Conservation (phyloP, 495 filamentous ascomycete genomes). For the Penicillium verhagenii region DNA sequence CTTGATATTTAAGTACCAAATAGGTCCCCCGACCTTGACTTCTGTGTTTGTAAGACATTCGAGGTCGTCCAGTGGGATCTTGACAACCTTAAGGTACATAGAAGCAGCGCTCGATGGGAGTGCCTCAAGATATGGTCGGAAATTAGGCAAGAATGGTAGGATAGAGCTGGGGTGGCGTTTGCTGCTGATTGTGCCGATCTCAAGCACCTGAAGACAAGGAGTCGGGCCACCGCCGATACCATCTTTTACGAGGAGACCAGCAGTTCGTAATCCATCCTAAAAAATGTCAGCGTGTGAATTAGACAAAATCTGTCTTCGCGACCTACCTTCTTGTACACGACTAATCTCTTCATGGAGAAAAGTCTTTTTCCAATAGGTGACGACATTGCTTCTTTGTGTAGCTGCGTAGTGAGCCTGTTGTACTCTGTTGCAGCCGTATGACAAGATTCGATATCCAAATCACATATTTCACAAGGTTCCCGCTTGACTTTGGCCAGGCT, state of each 20-base stretch:
- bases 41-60: conserved; percentile 78
- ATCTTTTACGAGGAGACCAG: conserved; percentile 76
- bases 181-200: conserved; percentile 61
- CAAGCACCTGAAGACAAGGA: conserved; percentile 72
- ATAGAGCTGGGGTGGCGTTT: conserved; percentile 73
- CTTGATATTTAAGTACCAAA: conserved; percentile 45
- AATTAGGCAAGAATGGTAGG: conserved; percentile 71
- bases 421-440: conserved; percentile 80
- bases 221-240: conserved; percentile 58
- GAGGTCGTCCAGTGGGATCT: conserved; percentile 68
- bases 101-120: conserved; percentile 56
- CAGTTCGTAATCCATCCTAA: conserved; percentile 73
- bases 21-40: conserved; percentile 57
- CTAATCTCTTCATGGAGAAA: conserved; percentile 67
- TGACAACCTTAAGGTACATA: conserved; percentile 61
- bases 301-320: not conserved
- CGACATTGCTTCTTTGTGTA: conserved; percentile 67
- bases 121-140: conserved; percentile 57
- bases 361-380: conserved; percentile 79
- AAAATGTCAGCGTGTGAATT: conserved; percentile 15
- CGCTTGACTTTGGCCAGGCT: conserved; percentile 87
- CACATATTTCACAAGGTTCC: conserved; percentile 79
- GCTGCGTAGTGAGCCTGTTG: conserved; percentile 65
- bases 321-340: conserved; percentile 66
- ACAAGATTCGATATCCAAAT: conserved; percentile 71